Evolutionary conservation across 1,139 yeast genomes (phyloP).

Genomic region (Ogataea hybrid): DNA sequence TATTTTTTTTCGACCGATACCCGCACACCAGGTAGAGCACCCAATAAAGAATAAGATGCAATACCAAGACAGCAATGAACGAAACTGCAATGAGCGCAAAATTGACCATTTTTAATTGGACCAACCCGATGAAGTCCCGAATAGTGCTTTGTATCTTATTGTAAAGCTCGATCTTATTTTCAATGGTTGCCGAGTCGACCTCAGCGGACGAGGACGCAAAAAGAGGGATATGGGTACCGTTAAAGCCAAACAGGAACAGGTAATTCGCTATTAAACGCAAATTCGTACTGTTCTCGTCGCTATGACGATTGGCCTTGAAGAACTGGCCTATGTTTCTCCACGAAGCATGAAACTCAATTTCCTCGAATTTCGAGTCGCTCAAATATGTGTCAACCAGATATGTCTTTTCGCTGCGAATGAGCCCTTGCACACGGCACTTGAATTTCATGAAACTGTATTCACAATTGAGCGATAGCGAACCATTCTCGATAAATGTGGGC

Average conservation of each 20-base stretch:
- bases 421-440: constrained; percentile 25
- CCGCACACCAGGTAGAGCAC: constrained; percentile 14
- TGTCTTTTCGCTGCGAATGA: constrained; percentile 24
- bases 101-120: constrained; percentile 23
- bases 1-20: neutral
- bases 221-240: constrained; percentile 23
- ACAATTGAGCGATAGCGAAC: constrained; percentile 23
- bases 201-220: constrained; percentile 13
- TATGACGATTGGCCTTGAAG: neutral
- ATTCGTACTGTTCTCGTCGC: constrained; percentile 7
- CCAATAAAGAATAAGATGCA: constrained; percentile 16
- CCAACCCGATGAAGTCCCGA: constrained; percentile 13
- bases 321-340: constrained; percentile 5
- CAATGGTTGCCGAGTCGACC: constrained; percentile 6
- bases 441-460: constrained; percentile 23
- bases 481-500: constrained; percentile 31
- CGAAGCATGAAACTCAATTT: constrained; percentile 14
- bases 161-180: constrained; percentile 12
- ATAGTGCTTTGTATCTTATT: constrained; percentile 17
- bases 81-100: constrained; percentile 17
- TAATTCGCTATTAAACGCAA: constrained; percentile 26
- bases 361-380: constrained; percentile 22
- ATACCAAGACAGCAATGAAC: constrained; percentile 10
- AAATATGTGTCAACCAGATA: constrained; percentile 26
- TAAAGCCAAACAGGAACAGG: constrained; percentile 25